Conservation (phyloP, 2,329 filamentous ascomycete species). For the Fusarium sp. region DNA sequence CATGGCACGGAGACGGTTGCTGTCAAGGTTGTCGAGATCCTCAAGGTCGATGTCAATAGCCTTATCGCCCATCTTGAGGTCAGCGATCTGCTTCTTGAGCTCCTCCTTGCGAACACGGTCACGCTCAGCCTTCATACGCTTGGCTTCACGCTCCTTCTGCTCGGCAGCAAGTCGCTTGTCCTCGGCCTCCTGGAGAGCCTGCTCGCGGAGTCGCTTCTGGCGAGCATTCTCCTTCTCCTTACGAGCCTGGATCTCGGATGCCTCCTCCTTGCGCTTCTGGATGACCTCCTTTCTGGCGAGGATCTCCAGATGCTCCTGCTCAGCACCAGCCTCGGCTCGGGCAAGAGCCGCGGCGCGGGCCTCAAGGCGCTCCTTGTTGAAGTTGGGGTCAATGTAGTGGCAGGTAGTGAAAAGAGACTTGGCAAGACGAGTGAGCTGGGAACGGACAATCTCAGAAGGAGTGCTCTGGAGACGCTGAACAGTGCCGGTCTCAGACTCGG, state of each 20-base stretch:
- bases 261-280: slow-evolving; percentile 95
- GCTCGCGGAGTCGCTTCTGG: slow-evolving; percentile 83
- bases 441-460: slow-evolving; percentile 95
- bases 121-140: slow-evolving; percentile 83
- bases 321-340: slow-evolving; percentile 85
- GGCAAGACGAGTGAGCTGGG: slow-evolving; percentile 88
- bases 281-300: slow-evolving; percentile 89
- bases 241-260: slow-evolving; percentile 84
- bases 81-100: slow-evolving; percentile 88
- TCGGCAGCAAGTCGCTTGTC: slow-evolving; percentile 88
- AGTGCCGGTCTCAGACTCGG: slow-evolving; percentile 81
- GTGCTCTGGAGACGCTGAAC: slow-evolving; percentile 98
- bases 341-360: slow-evolving; percentile 81
- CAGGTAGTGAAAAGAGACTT: slow-evolving; percentile 92
- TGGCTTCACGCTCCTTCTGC: slow-evolving; percentile 87
- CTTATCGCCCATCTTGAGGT: slow-evolving; percentile 89
- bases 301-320: slow-evolving; percentile 86
- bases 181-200: slow-evolving; percentile 89
- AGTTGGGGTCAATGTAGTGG: slow-evolving; percentile 91
- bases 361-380: slow-evolving; percentile 80
- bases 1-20: slow-evolving; percentile 87
- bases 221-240: slow-evolving; percentile 93
- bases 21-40: slow-evolving; percentile 85
- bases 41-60: slow-evolving; percentile 76
- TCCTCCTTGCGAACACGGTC: slow-evolving; percentile 92